Conservation (phyloP, 768 basidiomycete species). For the Trametes cinnabarina region DNA sequence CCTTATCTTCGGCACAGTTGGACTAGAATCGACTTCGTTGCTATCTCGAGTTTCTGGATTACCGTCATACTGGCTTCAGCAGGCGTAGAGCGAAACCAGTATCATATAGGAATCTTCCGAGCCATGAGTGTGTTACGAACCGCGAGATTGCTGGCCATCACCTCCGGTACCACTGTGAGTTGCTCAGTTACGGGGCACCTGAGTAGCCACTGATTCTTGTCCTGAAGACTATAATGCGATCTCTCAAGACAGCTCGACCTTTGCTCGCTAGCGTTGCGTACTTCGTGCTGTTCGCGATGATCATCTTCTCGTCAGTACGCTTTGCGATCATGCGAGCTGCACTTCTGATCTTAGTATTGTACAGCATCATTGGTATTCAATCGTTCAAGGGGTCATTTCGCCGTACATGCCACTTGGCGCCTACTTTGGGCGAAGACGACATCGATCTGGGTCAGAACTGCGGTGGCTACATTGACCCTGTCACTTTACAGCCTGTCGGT, state of each 20-base stretch:
- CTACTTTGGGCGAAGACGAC: slow-evolving; percentile 52
- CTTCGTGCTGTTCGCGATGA: slow-evolving; percentile 88
- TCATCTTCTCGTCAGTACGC: slow-evolving; percentile 76
- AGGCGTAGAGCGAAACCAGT: slow-evolving; percentile 61
- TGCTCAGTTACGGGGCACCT: slow-evolving; percentile 3
- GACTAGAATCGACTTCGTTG: slow-evolving; percentile 86
- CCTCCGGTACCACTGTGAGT: slow-evolving; percentile 85
- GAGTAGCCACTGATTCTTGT: background rate
- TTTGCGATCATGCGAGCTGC: background rate
- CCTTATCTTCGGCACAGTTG: slow-evolving; percentile 93
- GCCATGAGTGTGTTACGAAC: slow-evolving; percentile 85
- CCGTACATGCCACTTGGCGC: slow-evolving; percentile 56
- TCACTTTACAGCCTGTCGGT: slow-evolving; percentile 43
- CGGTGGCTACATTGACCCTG: slow-evolving; percentile 75
- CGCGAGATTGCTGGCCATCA: slow-evolving; percentile 79
- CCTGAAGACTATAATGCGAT: slow-evolving; percentile 79
- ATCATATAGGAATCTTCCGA: slow-evolving; percentile 85
- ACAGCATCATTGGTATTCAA: slow-evolving; percentile 89
- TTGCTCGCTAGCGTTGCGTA: slow-evolving; percentile 87
- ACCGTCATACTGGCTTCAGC: slow-evolving; percentile 67
- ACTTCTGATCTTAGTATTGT: background rate
- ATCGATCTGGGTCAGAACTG: slow-evolving; percentile 61
- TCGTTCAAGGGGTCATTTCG: slow-evolving; percentile 85
- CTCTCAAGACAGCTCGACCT: slow-evolving; percentile 85
- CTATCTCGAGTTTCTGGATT: slow-evolving; percentile 86